A percentile compares a stretch with the other conserved stretches of the same genome.
Conservation (phyloP, 2,329 filamentous ascomycete genomes). For the Cordyceps cateniannulata region DNA sequence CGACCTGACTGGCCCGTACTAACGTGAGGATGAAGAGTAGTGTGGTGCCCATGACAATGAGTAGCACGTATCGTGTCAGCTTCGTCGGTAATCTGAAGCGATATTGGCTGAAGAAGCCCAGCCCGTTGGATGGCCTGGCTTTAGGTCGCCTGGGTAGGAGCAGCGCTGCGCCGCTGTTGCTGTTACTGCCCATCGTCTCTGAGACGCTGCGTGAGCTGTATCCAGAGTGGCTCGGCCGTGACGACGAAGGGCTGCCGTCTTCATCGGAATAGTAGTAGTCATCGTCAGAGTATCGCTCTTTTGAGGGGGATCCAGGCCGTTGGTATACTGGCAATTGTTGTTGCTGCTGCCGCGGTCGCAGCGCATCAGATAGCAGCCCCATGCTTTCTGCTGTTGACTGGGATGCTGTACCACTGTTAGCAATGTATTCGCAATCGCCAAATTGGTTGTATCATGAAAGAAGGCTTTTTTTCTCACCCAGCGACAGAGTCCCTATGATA, state of each 20-base stretch:
- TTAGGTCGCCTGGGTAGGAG: slow-evolving; percentile 36
- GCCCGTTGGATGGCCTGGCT: slow-evolving; percentile 12
- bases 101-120: slow-evolving; percentile 23
- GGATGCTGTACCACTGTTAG: not conserved
- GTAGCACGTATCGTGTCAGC: slow-evolving; percentile 71
- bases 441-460: not conserved
- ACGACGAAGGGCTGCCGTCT: slow-evolving; percentile 37
- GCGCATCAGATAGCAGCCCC: slow-evolving; percentile 42
- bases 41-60: slow-evolving; percentile 62
- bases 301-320: slow-evolving; percentile 33
- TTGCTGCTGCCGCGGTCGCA: slow-evolving; percentile 35
- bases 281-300: slow-evolving; percentile 47
- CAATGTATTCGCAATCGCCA: not conserved
- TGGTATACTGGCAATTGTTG: slow-evolving; percentile 47
- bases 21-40: slow-evolving; percentile 72
- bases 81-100: slow-evolving; percentile 63
- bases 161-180: slow-evolving; percentile 20
- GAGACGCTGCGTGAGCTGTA: slow-evolving; percentile 50
- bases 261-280: slow-evolving; percentile 40
- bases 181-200: slow-evolving; percentile 34
- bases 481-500: not conserved
- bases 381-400: slow-evolving; percentile 29
- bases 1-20: slow-evolving; percentile 64
- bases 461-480: not conserved
- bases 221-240: slow-evolving; percentile 33